These are phyloP conservation scores for Camelina sativa DNA, from an alignment of 345 rosid species.

Conservation along the genomic window DNA sequence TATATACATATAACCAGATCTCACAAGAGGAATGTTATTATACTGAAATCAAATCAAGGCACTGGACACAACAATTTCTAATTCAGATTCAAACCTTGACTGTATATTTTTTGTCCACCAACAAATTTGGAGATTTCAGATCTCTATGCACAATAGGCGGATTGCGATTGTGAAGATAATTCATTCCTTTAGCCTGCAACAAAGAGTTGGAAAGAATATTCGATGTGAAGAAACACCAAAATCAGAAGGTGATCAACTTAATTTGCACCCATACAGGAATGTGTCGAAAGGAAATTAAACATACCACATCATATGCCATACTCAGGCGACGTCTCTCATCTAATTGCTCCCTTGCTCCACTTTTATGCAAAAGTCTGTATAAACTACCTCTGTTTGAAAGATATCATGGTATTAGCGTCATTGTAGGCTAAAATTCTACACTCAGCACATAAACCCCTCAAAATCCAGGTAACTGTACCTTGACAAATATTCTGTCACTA, in stretches of 20 bases:
- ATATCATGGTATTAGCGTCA: conserved; percentile 36
- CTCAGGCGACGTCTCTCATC: conserved; percentile 92
- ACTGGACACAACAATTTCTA: not conserved
- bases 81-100: conserved; percentile 59
- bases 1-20: not conserved
- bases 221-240: conserved; percentile 7
- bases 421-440: conserved; percentile 2
- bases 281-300: conserved; percentile 29
- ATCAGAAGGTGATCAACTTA: conserved; percentile 12
- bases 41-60: not conserved
- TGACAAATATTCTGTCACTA: conserved; percentile 96
- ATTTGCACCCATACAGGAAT: conserved; percentile 1
- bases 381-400: conserved; percentile 86
- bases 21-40: not conserved
- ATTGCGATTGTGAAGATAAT: conserved; percentile 92
- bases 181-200: conserved; percentile 97
- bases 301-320: conserved; percentile 99
- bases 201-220: not conserved
- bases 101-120: conserved; percentile 96
- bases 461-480: conserved; percentile 55
- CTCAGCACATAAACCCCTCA: not conserved
- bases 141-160: conserved; percentile 99
- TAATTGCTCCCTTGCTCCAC: conserved; percentile 78
- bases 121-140: conserved; percentile 94
- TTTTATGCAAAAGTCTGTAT: conserved; percentile 88